Conservation (phyloP, 1,284 basidiomycete species). For the Moniliophthora roreri region DNA sequence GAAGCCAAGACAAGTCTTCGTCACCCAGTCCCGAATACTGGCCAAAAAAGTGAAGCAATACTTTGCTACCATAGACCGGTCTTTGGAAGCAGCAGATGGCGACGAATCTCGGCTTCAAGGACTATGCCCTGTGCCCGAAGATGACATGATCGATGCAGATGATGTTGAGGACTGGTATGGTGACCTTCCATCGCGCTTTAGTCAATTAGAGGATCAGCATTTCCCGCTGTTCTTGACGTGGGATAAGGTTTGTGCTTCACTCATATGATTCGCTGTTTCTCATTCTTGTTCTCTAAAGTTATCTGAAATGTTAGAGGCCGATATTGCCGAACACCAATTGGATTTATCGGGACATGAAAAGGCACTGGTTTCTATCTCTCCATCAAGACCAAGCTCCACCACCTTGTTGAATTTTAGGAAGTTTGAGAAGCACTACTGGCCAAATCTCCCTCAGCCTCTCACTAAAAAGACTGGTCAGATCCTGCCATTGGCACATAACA, state of each 20-base stretch:
- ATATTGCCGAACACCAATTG: constrained; percentile 24
- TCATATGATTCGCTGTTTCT: constrained; percentile 4
- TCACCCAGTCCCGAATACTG: constrained; percentile 67
- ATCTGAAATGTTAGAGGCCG: constrained; percentile 40
- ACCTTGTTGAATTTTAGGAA: constrained; percentile 47
- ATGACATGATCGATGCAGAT: constrained; percentile 45
- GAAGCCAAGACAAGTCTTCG: constrained; percentile 66
- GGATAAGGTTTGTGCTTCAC: constrained; percentile 44
- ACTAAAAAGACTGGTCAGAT: constrained; percentile 57
- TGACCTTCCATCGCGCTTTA: constrained; percentile 56
- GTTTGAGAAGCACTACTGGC: constrained; percentile 63
- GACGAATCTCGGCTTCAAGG: constrained; percentile 40
- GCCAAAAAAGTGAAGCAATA: constrained; percentile 68
- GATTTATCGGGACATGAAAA: background rate
- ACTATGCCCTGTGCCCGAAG: constrained; percentile 24
- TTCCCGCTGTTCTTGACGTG: constrained; percentile 75
- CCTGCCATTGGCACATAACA: background rate
- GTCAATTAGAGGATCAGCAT: constrained; percentile 55
- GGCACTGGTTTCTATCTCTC: background rate
- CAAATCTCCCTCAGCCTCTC: constrained; percentile 54
- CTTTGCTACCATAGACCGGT: constrained; percentile 52
- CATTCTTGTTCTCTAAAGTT: constrained; percentile 31
- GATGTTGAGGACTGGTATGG: constrained; percentile 44
- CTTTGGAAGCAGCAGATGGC: constrained; percentile 40
- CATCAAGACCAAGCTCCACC: background rate